phyloP scores from a whole-genome alignment of 1,139 yeast species.

The Debaryomyces coudertii region DNA sequence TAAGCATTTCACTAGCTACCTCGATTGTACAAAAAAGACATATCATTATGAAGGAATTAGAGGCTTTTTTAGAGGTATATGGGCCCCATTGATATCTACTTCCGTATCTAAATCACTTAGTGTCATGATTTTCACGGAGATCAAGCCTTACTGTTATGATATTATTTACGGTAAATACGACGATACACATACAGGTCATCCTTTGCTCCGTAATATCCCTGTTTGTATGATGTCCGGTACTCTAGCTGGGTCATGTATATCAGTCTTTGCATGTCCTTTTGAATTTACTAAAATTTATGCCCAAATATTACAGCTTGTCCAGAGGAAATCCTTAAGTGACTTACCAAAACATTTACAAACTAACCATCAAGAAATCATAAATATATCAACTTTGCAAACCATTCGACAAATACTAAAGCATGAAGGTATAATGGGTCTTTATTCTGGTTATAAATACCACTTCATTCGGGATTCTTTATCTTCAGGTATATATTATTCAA shows the following conservation, averaged over 20 bases:
- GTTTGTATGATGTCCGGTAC: slow-evolving; percentile 68
- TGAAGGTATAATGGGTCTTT: slow-evolving; percentile 66
- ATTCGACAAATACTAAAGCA: slow-evolving; percentile 56
- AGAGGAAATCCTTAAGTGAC: slow-evolving; percentile 24
- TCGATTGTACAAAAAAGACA: slow-evolving; percentile 63
- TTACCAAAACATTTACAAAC: slow-evolving; percentile 19
- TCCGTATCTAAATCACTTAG: slow-evolving; percentile 68
- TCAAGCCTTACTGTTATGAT: slow-evolving; percentile 53
- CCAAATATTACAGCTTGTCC: slow-evolving; percentile 62
- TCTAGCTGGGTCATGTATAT: slow-evolving; percentile 65
- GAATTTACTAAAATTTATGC: slow-evolving; percentile 83
- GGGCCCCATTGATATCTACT: slow-evolving; percentile 70
- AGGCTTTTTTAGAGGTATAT: slow-evolving; percentile 78
- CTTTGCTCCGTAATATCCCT: slow-evolving; percentile 60
- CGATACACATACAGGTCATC: slow-evolving; percentile 24
- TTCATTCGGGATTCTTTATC: slow-evolving; percentile 68
- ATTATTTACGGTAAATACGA: slow-evolving; percentile 24
- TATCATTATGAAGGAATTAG: slow-evolving; percentile 61
- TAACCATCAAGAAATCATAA: slow-evolving; percentile 14
- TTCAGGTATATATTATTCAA: slow-evolving; percentile 72
- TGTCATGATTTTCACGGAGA: slow-evolving; percentile 64
- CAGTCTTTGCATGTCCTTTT: slow-evolving; percentile 79
- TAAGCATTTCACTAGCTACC: slow-evolving; percentile 54
- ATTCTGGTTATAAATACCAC: slow-evolving; percentile 74
- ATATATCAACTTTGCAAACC: slow-evolving; percentile 32